Base-by-base conservation (phyloP, 306 rosid species). In the Cucurbita ficifolia region DNA sequence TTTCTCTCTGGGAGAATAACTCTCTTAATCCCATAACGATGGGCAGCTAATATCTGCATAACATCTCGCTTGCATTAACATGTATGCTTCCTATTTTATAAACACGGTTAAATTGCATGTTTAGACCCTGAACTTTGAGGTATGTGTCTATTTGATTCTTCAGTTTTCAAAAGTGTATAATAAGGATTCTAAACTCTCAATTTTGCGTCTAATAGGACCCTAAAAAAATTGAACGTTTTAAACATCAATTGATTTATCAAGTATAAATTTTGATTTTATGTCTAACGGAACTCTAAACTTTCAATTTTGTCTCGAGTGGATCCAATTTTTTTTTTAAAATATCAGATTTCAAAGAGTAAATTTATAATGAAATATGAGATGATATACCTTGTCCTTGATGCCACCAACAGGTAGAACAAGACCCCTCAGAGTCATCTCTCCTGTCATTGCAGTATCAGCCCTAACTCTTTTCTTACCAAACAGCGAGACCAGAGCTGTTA, bases 401-500 rank as follows among this genome's bases (percentile, higher is more conserved):
- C 99, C 99, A 59, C 99, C 99, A 72, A 94, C 97, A 35, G 99
- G 99, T 50, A 94, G 88, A 56, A 94, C 95, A 18, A 89, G 92
- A 84, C 99, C 98, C 87, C 99, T 89, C 83, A 94, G 84, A 1
- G 99, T 94, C 92, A 94, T 87, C 88, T 94, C 99, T 67, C 99
- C 97, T 19, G 99, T 94, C 99, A 94, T 89, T 62, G 99, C 97
- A 5, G 99, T 94, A 87, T 91, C 99, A 21, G 95, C 86, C 85
- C 99, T 85, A 50, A 91, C 91, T 79, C 83, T 87, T 81, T 42
- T 94, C 78, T 83, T 85, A 82, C 87, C 86, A 81, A 94, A 88
- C 82, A 94, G 79, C 12, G 99, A 94, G 60, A 94, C 99, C 78
- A 94, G 83, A 36, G 97, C 99, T 22, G 97, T 94, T 63, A 94